Conservation (phyloP, 139 green algal genomes). For the Haematococcus lacustris region DNA sequence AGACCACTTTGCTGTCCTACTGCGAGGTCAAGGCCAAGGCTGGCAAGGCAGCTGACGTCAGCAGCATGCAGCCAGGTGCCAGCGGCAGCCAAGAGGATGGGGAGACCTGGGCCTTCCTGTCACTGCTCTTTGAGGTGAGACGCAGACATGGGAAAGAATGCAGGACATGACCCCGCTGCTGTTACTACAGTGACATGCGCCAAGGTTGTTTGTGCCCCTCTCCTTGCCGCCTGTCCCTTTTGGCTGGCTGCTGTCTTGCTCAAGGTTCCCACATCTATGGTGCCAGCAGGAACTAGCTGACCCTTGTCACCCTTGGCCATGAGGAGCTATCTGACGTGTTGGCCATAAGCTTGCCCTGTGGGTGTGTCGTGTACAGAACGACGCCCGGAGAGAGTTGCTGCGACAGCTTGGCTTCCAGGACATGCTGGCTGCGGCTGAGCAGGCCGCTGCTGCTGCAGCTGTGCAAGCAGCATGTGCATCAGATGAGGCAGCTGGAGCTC, state of each 20-base stretch:
- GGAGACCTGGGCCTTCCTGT: slow-evolving; percentile 91
- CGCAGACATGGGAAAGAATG: too few relatives aligned
- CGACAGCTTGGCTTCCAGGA: slow-evolving; percentile 77
- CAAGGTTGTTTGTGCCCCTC: too few relatives aligned
- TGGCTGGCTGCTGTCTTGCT: too few relatives aligned
- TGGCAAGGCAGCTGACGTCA: not conserved
- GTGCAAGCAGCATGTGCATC: slow-evolving; percentile 9
- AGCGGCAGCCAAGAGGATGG: slow-evolving; percentile 72
- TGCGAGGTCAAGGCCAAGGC: slow-evolving; percentile 54
- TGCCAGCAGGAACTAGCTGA: too few relatives aligned
- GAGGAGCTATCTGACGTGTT: too few relatives aligned
- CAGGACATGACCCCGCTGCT: too few relatives aligned
- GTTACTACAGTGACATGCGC: too few relatives aligned
- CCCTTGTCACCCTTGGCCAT: too few relatives aligned
- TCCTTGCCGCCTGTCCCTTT: too few relatives aligned
- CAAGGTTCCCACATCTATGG: too few relatives aligned
- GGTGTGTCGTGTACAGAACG: slow-evolving; percentile 29
- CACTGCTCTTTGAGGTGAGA: slow-evolving; percentile 76
- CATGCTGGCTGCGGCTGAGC: slow-evolving; percentile 22
- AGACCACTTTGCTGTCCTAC: slow-evolving; percentile 55
- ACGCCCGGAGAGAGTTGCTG: slow-evolving; percentile 71
- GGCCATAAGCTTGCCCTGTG: not conserved
- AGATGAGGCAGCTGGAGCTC: not conserved
- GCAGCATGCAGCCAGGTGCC: too few relatives aligned
- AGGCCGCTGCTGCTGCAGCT: slow-evolving; percentile 17